These are phyloP conservation scores for Theileria annulata DNA, from an alignment of 169 alveolate genomes.

Conservation along the genomic window DNA sequence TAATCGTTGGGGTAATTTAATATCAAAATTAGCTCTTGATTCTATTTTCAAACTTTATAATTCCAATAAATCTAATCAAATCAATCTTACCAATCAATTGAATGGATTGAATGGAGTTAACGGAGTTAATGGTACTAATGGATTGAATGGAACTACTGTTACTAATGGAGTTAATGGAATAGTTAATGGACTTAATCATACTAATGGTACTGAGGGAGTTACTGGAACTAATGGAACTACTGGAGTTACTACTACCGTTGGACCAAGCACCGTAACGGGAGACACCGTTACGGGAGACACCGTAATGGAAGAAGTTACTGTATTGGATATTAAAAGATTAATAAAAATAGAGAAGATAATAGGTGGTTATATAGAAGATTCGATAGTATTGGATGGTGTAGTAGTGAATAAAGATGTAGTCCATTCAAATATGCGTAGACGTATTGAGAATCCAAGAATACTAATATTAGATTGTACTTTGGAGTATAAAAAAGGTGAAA, in stretches of 20 bases:
- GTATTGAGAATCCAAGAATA: conserved; percentile 93
- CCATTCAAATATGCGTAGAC: conserved; percentile 97
- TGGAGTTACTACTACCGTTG: too few relatives aligned
- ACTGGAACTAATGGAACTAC: conserved; percentile 95
- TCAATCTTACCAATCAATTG: conserved; percentile 61
- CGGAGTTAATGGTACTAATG: too few relatives aligned
- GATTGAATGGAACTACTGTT: too few relatives aligned
- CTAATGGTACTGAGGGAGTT: conserved; percentile 93
- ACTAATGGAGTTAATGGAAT: too few relatives aligned
- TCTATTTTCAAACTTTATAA: conserved; percentile 87
- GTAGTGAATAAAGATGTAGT: conserved; percentile 96
- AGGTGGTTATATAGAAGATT: conserved; percentile 97
- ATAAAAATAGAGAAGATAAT: conserved; percentile 99
- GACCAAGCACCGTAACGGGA: too few relatives aligned
- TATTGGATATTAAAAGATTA: conserved; percentile 93
- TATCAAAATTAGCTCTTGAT: conserved; percentile 90
- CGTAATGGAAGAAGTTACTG: conserved; percentile 82
- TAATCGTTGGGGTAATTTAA: conserved; percentile 92
- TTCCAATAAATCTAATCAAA: conserved; percentile 15
- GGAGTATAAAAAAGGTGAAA: conserved; percentile 98
- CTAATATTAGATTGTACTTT: conserved; percentile 96
- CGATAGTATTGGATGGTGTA: conserved; percentile 95
- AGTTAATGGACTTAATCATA: conserved; percentile 89
- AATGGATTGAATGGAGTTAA: conserved; percentile 93
- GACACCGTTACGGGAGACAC: too few relatives aligned